These are phyloP conservation scores for Pholiota microspora DNA, from an alignment of 768 basidiomycete genomes.

Conservation along the genomic window DNA sequence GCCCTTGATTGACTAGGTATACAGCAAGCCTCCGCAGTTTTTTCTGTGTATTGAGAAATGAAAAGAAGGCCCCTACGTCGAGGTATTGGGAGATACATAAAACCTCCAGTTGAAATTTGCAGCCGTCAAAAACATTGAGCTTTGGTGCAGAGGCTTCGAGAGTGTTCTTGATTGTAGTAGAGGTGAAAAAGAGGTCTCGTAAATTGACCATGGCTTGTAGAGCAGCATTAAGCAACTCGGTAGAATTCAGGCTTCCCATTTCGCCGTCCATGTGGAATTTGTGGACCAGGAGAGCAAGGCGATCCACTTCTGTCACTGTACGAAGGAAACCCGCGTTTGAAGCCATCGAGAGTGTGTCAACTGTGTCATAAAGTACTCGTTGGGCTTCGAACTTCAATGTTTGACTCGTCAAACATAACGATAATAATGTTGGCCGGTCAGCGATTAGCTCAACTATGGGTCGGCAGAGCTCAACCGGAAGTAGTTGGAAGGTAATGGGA, in stretches of 20 bases:
- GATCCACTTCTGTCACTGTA: neutral
- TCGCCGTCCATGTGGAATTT: neutral
- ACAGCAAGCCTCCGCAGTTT: neutral
- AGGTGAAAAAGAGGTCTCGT: neutral
- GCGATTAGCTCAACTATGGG: neutral
- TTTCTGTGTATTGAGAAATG: constrained; percentile 1
- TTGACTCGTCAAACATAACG: neutral
- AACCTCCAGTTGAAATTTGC: constrained; percentile 2
- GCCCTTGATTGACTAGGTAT: neutral
- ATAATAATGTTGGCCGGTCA: neutral
- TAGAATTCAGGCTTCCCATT: neutral
- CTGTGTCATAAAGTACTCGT: neutral
- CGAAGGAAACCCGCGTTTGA: neutral
- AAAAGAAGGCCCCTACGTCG: neutral
- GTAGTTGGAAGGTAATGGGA: neutral
- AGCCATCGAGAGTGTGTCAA: neutral
- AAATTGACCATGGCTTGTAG: constrained; percentile 2
- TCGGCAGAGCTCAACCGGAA: neutral
- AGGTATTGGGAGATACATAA: neutral
- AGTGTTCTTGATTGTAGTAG: neutral
- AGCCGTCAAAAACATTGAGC: neutral
- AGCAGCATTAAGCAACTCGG: neutral
- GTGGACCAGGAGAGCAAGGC: neutral
- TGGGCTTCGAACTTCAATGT: neutral
- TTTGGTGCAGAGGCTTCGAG: neutral